Conservation (phyloP, 2,329 filamentous ascomycete genomes). For the Claviceps maximensis region DNA sequence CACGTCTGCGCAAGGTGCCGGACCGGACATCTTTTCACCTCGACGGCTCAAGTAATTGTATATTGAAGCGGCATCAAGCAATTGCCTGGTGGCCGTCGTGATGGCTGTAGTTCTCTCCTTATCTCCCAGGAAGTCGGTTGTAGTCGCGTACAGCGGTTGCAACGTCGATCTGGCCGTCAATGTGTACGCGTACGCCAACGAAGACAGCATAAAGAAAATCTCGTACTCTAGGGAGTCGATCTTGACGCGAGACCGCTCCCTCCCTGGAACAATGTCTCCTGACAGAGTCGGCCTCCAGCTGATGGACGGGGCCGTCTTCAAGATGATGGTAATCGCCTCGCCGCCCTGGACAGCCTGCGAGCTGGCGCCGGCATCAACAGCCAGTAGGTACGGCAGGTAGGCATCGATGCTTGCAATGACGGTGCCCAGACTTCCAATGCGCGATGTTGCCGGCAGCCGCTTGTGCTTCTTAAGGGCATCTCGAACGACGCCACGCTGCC, state of each 20-base stretch:
- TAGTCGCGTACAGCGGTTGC: slow-evolving; percentile 57
- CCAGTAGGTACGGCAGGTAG: slow-evolving; percentile 76
- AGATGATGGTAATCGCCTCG: slow-evolving; percentile 55
- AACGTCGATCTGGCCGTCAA: slow-evolving; percentile 60
- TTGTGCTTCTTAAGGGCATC: slow-evolving; percentile 83
- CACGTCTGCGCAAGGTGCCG: slow-evolving; percentile 39
- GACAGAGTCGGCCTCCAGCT: slow-evolving; percentile 78
- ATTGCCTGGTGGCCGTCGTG: slow-evolving; percentile 58
- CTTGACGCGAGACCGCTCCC: slow-evolving; percentile 52
- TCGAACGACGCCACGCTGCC: slow-evolving; percentile 69
- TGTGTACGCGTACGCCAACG: slow-evolving; percentile 61
- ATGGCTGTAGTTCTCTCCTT: slow-evolving; percentile 60
- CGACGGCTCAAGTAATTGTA: slow-evolving; percentile 57
- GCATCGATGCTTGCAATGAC: slow-evolving; percentile 56
- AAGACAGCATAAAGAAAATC: slow-evolving; percentile 63
- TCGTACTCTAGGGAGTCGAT: slow-evolving; percentile 71
- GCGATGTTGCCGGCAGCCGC: slow-evolving; percentile 59
- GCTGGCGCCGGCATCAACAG: slow-evolving; percentile 60
- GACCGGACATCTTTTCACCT: slow-evolving; percentile 28
- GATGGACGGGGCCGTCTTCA: slow-evolving; percentile 47
- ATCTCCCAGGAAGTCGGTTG: slow-evolving; percentile 42
- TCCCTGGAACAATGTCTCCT: slow-evolving; percentile 47
- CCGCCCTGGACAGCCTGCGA: slow-evolving; percentile 27
- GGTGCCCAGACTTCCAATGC: slow-evolving; percentile 54
- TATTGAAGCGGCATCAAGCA: slow-evolving; percentile 67